Base-by-base conservation (phyloP, 2,329 filamentous ascomycete genomes). In the Hypomyces perniciosus region DNA sequence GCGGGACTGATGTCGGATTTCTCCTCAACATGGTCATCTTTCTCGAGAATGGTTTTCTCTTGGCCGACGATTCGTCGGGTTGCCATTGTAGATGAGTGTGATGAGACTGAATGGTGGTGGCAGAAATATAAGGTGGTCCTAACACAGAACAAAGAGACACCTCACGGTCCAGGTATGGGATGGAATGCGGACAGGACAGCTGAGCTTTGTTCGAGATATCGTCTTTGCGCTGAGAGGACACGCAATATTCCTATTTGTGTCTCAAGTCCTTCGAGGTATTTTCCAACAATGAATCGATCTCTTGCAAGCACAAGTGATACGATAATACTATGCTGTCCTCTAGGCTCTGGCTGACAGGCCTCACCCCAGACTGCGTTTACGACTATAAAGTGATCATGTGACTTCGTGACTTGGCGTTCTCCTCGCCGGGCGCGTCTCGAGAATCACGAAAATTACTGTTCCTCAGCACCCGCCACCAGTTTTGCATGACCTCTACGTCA, bases 1-100 rank as follows among this genome's bases (percentile, higher is more conserved):
- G 89, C 90, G 20, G 90, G 88, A n/a, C 84, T 72, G 57, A 87
- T 91, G 70, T 84, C 81, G 50, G 87, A 90, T 61, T 83, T 82
- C 59, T 78, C 73, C 52, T 69, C 65, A 31, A 72, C 65, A 55
- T 57, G 64, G 55, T 80, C 77, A 65, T 83, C 79, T 61, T 80
- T 76, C 55, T 84, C 79, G 44, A 88, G 76, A 51, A 82, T 72
- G 30, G 80, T 81, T 73, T 86, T 87, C 68, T 88, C 85, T 6
- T 75, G 70, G 35, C 77, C 76, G 55, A 84, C 73, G 61, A 82
- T 84, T 62, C 87, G 78, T 68, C 83, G 77, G 40, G 85, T 85
- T 9, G 88, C 76, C 88, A 91, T 91, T 58, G 47, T 74, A 58
- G 29, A 52, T 52, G 45, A 48, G 42, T 51, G 51, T 56, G 44